Conservation (phyloP, 148 eudicot species). For the Diospyros kaki region DNA sequence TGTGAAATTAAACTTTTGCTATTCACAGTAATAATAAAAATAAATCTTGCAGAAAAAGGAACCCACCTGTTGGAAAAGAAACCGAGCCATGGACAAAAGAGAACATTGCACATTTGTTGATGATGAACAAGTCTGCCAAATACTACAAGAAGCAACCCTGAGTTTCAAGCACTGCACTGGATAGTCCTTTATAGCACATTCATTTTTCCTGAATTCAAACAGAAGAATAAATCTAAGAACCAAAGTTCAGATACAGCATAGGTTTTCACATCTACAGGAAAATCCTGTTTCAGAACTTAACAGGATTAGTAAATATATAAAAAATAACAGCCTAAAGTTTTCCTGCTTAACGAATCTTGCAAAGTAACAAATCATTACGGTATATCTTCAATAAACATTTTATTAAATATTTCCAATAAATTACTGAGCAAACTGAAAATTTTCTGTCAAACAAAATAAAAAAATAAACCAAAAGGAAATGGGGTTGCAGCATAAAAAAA, state of each 20-base stretch:
- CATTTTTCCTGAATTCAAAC: constrained; percentile 38
- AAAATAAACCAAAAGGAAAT: not conserved
- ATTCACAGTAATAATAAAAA: not conserved
- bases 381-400: not conserved
- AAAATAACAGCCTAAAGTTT: not conserved
- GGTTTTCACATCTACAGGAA: not conserved
- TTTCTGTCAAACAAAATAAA: not conserved
- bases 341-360: not conserved
- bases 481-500: not conserved
- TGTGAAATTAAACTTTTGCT: too few relatives aligned
- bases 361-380: not conserved
- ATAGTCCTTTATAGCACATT: constrained; percentile 49
- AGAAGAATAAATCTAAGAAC: constrained; percentile 6
- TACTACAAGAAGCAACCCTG: constrained; percentile 52
- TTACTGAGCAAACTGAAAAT: not conserved
- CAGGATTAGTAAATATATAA: not conserved
- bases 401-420: not conserved
- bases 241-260: not conserved
- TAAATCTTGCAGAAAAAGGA: not conserved
- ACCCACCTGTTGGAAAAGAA: constrained; percentile 72
- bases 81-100: constrained; percentile 50
- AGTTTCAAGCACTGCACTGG: constrained; percentile 50
- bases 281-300: not conserved
- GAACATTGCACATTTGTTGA: constrained; percentile 29
- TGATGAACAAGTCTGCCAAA: constrained; percentile 51